A percentile compares a stretch with the other conserved stretches of the same genome.
phyloP scores from a whole-genome alignment of 805 yeast species.

The Priceomyces carsonii region DNA sequence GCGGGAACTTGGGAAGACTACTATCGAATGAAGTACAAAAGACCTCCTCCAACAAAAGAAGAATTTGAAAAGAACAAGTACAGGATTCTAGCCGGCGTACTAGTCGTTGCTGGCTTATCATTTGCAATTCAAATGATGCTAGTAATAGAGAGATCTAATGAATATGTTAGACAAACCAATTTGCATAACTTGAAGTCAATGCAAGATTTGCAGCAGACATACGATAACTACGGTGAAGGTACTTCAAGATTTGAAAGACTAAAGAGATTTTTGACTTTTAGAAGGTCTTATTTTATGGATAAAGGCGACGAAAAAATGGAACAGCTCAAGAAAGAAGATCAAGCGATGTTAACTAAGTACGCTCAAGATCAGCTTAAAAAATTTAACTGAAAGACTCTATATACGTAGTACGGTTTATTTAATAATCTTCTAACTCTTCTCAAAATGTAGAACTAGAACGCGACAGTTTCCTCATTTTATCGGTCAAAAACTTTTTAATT shows the following conservation, averaged over 20 bases:
- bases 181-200: slow-evolving; percentile 28
- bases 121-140: slow-evolving; percentile 36
- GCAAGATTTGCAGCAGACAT: slow-evolving; percentile 27
- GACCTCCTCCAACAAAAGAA: slow-evolving; percentile 41
- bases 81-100: slow-evolving; percentile 37
- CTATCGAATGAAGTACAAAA: slow-evolving; percentile 42
- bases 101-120: slow-evolving; percentile 30
- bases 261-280: slow-evolving; percentile 31
- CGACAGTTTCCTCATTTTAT: no score
- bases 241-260: slow-evolving; percentile 29
- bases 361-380: slow-evolving; percentile 28
- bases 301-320: slow-evolving; percentile 16
- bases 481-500: no score
- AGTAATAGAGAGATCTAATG: slow-evolving; percentile 36
- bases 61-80: slow-evolving; percentile 44
- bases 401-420: no score
- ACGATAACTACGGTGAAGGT: slow-evolving; percentile 29
- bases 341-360: slow-evolving; percentile 30
- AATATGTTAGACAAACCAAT: slow-evolving; percentile 24
- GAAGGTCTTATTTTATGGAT: slow-evolving; percentile 27
- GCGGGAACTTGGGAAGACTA: slow-evolving; percentile 69
- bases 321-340: slow-evolving; percentile 23
- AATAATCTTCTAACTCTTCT: no score
- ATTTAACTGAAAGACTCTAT: no score
- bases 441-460: no score